A percentile compares a stretch with the other conserved stretches of the same genome.
Conservation (phyloP, 2,329 filamentous ascomycete species). For the Triangularia verruculosa region DNA sequence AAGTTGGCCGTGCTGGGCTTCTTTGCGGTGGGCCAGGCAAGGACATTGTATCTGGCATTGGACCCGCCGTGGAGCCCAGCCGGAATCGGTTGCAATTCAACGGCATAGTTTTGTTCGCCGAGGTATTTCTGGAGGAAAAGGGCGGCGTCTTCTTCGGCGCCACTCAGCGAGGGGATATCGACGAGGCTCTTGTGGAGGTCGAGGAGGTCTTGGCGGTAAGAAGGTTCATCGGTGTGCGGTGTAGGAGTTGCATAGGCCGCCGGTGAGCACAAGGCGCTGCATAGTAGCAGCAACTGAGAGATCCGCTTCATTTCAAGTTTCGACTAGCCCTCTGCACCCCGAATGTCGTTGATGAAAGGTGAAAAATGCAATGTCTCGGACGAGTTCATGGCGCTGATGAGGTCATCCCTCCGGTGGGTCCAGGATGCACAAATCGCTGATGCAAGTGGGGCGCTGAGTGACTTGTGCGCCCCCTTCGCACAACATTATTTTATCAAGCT, state of each 20-base stretch:
- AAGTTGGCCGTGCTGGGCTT: conserved; percentile 49
- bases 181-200: conserved; percentile 73
- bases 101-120: conserved; percentile 42
- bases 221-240: conserved; percentile 25
- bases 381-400: conserved; percentile 10
- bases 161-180: conserved; percentile 67
- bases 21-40: conserved; percentile 60
- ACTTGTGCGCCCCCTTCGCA: background rate
- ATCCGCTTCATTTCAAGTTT: conserved; percentile 19
- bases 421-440: background rate
- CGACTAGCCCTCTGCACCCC: background rate
- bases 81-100: conserved; percentile 42
- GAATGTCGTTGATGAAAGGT: background rate
- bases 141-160: conserved; percentile 66
- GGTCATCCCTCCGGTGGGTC: conserved; percentile 8
- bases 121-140: conserved; percentile 68
- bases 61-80: conserved; percentile 32
- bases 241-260: background rate
- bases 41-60: conserved; percentile 64
- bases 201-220: conserved; percentile 56
- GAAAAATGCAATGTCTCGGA: background rate
- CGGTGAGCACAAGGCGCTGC: conserved; percentile 9
- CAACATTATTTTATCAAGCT: background rate
- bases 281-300: conserved; percentile 14
- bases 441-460: background rate